Conservation (phyloP, 305 asterid genomes). For the Solanum hybrid region DNA sequence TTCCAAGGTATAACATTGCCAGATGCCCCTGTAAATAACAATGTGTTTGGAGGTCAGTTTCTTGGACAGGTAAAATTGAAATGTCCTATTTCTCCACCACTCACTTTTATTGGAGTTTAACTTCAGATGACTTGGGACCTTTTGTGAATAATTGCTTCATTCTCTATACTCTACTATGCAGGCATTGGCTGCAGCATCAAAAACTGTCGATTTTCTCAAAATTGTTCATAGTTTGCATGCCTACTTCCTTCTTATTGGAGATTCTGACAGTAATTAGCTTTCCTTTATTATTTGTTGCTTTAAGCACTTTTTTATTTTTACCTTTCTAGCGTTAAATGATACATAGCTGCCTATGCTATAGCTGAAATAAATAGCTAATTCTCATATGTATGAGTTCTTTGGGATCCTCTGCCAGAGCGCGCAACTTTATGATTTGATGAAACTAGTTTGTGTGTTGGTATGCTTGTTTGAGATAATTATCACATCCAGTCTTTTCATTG, state of each 20-base stretch:
- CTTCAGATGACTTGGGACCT: not conserved
- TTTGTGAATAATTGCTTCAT: not conserved
- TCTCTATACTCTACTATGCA: conserved; percentile 29
- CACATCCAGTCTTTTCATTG: not conserved
- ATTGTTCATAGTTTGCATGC: conserved; percentile 89
- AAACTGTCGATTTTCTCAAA: conserved; percentile 92
- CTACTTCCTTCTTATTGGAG: conserved; percentile 83
- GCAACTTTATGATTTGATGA: not conserved
- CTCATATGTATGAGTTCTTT: not conserved
- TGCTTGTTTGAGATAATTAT: not conserved
- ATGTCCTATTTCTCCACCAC: not conserved
- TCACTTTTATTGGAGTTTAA: not conserved
- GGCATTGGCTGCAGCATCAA: conserved; percentile 98
- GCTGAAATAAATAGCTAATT: not conserved
- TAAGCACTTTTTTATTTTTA: not conserved
- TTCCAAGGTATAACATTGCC: conserved; percentile 85
- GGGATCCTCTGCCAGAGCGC: not conserved
- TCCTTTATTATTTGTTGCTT: not conserved
- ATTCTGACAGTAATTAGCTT: conserved; percentile 54
- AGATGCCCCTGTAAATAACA: conserved; percentile 78
- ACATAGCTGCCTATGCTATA: not conserved
- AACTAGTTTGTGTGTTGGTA: not conserved
- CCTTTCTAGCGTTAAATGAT: not conserved
- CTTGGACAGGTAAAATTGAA: conserved; percentile 63
- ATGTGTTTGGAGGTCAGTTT: conserved; percentile 97